Percentiles rank a stretch among this genome's conserved stretches.
These are phyloP conservation scores for Paraphoma sp. DNA, from an alignment of 2,329 filamentous ascomycete species.

Conservation along the genomic window DNA sequence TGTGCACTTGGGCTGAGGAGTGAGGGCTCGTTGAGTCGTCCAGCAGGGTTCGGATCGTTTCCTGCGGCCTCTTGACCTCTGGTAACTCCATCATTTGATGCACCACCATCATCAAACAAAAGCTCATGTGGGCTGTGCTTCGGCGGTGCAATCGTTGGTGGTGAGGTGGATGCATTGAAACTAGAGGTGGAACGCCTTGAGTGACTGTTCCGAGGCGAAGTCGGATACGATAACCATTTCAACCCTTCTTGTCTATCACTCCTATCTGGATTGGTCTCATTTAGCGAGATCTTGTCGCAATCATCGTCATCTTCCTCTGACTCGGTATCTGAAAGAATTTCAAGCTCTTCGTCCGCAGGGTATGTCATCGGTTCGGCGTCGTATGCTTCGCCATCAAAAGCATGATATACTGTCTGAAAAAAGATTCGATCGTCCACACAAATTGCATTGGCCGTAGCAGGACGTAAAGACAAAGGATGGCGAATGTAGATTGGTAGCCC, in stretches of 20 bases:
- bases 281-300: not conserved
- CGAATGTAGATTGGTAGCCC: not conserved
- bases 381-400: not conserved
- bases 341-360: not conserved
- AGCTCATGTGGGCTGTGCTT: not conserved
- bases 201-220: not conserved
- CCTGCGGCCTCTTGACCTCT: not conserved
- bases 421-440: not conserved
- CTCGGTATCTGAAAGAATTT: not conserved
- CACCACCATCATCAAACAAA: not conserved
- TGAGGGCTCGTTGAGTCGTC: too few relatives aligned
- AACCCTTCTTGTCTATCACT: not conserved
- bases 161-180: not conserved
- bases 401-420: not conserved
- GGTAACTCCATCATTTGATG: not conserved
- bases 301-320: not conserved
- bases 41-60: not conserved
- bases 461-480: not conserved
- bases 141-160: not conserved
- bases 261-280: not conserved
- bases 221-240: not conserved
- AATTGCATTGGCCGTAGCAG: slow-evolving; percentile 2
- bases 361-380: not conserved
- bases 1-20: too few relatives aligned
- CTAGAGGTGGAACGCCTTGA: not conserved